Evolutionary conservation across 345 rosid species (phyloP).

Genomic region (Syzygium oleosum): DNA sequence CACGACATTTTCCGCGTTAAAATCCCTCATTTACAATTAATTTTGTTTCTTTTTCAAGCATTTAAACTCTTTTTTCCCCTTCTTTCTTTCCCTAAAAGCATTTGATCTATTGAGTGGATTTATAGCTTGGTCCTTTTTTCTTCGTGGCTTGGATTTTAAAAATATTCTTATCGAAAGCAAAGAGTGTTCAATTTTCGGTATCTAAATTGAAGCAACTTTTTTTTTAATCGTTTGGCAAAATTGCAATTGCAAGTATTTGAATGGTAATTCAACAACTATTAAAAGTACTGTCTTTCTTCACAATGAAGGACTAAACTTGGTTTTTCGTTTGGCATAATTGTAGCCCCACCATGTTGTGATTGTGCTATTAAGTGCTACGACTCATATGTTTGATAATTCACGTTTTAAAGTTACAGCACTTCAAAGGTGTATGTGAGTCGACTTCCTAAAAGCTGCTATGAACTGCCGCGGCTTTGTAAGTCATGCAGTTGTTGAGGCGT

Average conservation of each 20-base stretch:
- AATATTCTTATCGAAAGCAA: not conserved
- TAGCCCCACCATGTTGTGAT: accelerated
- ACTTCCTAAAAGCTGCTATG: not conserved
- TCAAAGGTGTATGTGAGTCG: not conserved
- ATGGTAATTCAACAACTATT: not conserved
- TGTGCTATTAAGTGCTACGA: not conserved
- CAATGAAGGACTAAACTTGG: not conserved
- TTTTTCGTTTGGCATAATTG: not conserved
- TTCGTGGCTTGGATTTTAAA: not conserved
- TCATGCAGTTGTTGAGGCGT: not conserved
- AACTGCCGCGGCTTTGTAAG: not conserved
- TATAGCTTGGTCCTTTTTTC: not conserved
- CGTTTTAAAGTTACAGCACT: not conserved
- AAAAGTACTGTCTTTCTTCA: not conserved
- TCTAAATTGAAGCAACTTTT: not conserved
- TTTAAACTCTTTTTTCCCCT: not conserved
- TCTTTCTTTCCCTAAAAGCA: not conserved
- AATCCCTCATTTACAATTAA: not conserved
- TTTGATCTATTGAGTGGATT: not conserved
- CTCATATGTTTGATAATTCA: not conserved
- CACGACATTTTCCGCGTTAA: not conserved
- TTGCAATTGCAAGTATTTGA: not conserved
- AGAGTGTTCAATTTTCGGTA: not conserved
- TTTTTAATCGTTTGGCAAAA: not conserved
- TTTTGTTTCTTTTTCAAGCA: not conserved